Evolutionary conservation across 192 early-diverging fungal genomes (phyloP), one percentile per base, ranked within the genome.

Genomic region (Podila epigama): DNA sequence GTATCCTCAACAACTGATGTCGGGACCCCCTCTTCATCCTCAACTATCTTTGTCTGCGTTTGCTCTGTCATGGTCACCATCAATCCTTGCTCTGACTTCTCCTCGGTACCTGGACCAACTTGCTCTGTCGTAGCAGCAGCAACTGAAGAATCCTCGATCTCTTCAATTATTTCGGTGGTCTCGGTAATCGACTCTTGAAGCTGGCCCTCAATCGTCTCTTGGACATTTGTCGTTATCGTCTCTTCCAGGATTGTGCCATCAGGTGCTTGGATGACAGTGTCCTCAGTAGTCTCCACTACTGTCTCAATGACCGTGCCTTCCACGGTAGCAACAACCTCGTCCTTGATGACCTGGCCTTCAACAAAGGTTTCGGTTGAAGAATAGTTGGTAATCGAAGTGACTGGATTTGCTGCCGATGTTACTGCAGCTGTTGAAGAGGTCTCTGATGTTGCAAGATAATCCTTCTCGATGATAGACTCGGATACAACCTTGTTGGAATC

Each of bases 201-300:
- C 20, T 29, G 13, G 8, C 70, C 70, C 5, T 63, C 40, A 34
- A 71, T 9, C 20, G 63, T 34, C 10, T 66, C 58, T 41, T 66
- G 48, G 25, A 64, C 44, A 20, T 22, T 53, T 0, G 69, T 71
- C 15, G 54, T 58, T 41, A 71, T 59, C 16, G 51, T 31, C 50
- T 72, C 70, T 18, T 66, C 70, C 56, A 72, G 35, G 9, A 72
- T 32, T 2, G 28, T 66, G 36, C 70, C 70, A 40, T 59, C 57
- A 5, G 70, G 31, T 1, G 51, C 70, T 16, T 59, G 35, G 22
- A 65, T 54, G 34, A 60, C 57, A 0, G 39, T 60, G 15, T 72
- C 63, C 29, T 65, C 70, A 2, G 51, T 65, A 16, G 70, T 72
- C 39, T 66, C 57, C 16, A 60, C 58, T 11, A 65, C 63, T 2